Percentiles rank a stretch among this genome's conserved stretches.
Evolutionary conservation across 163 green algal species (phyloP).

Genomic region (Coccomyxa subellipsoidea): DNA sequence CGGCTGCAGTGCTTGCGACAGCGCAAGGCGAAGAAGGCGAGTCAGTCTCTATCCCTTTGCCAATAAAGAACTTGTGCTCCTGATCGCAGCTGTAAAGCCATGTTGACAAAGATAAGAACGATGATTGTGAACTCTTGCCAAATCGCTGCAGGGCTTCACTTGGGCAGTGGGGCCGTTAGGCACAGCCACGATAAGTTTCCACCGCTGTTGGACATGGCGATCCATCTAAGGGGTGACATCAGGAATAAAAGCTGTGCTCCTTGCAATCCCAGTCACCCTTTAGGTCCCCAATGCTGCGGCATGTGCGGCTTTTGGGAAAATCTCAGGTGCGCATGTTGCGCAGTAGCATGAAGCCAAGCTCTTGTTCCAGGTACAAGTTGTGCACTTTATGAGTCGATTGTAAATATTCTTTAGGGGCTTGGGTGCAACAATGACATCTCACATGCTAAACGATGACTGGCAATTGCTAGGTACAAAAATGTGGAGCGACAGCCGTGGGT

Average conservation of each 20-base stretch:
- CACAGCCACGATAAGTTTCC: background rate
- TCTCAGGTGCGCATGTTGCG: background rate
- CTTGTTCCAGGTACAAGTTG: too few relatives aligned
- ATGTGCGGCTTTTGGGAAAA: constrained; percentile 7
- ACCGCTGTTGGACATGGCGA: background rate
- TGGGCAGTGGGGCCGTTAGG: background rate
- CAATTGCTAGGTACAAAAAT: background rate
- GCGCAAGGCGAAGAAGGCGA: background rate
- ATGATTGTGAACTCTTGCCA: too few relatives aligned
- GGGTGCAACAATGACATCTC: background rate
- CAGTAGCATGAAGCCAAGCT: background rate
- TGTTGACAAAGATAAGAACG: too few relatives aligned
- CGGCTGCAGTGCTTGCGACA: background rate
- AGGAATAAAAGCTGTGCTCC: background rate
- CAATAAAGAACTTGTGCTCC: too few relatives aligned
- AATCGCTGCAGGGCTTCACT: background rate
- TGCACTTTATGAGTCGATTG: too few relatives aligned
- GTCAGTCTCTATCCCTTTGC: background rate
- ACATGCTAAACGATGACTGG: background rate
- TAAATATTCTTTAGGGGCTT: too few relatives aligned
- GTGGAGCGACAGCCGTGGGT: constrained; percentile 1
- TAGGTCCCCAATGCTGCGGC: background rate
- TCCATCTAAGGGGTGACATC: background rate
- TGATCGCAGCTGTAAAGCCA: too few relatives aligned
- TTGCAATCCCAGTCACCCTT: background rate